Percentiles rank a stretch among this genome's conserved stretches.
Conservation (phyloP, 1,284 basidiomycete species). For the Microbotryum scabiosae region DNA sequence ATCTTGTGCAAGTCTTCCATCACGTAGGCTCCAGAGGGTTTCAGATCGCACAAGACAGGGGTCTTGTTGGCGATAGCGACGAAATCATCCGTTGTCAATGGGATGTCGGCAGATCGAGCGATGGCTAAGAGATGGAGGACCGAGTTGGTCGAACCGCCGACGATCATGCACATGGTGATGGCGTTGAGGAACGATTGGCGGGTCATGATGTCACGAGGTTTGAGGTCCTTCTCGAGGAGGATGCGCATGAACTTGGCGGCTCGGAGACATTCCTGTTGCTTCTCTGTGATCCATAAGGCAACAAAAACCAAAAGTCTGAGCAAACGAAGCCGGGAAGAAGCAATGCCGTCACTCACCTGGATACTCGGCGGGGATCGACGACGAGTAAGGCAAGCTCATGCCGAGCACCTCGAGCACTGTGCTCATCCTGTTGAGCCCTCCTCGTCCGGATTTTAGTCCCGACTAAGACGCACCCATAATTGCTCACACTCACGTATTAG, state of each 20-base stretch:
- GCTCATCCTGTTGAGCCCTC: too few relatives aligned
- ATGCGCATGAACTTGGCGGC: constrained; percentile 72
- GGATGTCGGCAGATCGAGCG: constrained; percentile 41
- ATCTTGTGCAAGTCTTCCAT: constrained; percentile 45
- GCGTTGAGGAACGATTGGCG: constrained; percentile 44
- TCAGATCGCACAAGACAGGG: constrained; percentile 44
- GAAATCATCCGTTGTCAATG: constrained; percentile 44
- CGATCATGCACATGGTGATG: constrained; percentile 42
- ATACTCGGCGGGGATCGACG: constrained; percentile 69
- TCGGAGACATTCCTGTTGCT: constrained; percentile 70
- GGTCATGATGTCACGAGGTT: constrained; percentile 42
- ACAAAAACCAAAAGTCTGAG: background rate
- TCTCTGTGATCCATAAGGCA: constrained; percentile 45
- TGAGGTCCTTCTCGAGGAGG: constrained; percentile 52
- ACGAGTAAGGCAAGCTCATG: constrained; percentile 78
- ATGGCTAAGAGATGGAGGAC: constrained; percentile 45
- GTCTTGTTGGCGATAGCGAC: constrained; percentile 41
- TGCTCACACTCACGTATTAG: constrained; percentile 55
- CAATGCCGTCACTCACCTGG: constrained; percentile 37
- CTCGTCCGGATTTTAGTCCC: too few relatives aligned
- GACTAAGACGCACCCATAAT: constrained; percentile 5
- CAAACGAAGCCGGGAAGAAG: background rate
- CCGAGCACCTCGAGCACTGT: constrained; percentile 75
- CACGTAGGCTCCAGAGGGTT: constrained; percentile 43
- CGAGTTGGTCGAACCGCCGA: constrained; percentile 46